Base-by-base conservation (phyloP, 2,329 filamentous ascomycete species). In the Ophiocordyceps camponoti-floridani region DNA sequence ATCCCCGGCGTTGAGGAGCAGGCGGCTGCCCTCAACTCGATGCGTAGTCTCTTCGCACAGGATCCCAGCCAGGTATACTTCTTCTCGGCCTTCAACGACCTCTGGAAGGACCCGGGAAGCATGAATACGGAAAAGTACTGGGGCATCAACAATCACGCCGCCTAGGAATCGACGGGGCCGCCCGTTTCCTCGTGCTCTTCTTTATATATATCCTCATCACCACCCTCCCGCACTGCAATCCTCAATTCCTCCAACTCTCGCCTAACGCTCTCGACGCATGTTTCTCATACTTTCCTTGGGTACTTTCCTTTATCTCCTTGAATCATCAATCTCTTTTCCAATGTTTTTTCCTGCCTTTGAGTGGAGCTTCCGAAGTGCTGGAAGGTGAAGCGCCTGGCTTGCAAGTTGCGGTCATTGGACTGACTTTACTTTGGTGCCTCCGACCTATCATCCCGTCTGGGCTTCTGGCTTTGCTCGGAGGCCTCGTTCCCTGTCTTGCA, bases 1-100 rank as follows among this genome's bases (percentile, higher is more conserved):
- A 65, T 88, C 2, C 82, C 85, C 0, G 76, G 77, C 12, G 53
- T 64, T n/a, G 63, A 68, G 11, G 77, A 87, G 51, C 86, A 94
- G 59, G 57, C 65, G 11, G 58, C 60, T 19, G 86, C 86, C 11
- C 59, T 94, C 33, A 58, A 63, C 6, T 79, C 78, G 23, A 73
- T 94, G 54, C 75, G 72, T 58, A 54, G 57, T 35, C 65, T 67
- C 2, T 86, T 86, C 56, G 54, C 63, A 13, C 56, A 60, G 43
- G 70, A 63, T 43, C 59, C 64, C 1, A 57, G 58, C 3, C 61
- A 77, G 45, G 54, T 89, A 40, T 72, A 88, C 50, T 65, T 93
- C 19, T 89, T 91, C 63, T 82, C 80, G 27, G 79, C 83, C 4
- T 89, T 80, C 64, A 82, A 94, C 60, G 82, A 86, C 49, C 54